phyloP scores from a whole-genome alignment of 306 rosid species.

The Herpetospermum pedunculosum region DNA sequence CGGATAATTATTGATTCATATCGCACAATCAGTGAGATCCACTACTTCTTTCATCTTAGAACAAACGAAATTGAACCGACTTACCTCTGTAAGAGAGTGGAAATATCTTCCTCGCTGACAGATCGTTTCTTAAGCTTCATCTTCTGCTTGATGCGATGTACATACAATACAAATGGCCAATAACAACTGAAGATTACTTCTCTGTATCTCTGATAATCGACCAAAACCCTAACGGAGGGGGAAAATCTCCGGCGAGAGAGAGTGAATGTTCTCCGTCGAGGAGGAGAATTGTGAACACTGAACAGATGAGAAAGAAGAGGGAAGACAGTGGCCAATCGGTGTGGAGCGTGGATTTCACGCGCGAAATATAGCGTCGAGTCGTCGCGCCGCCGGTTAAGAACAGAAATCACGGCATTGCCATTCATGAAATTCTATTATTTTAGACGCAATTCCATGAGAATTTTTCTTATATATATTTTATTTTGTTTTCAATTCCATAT shows the following conservation, averaged over 20 bases:
- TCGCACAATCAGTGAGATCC: neutral
- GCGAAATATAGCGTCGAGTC: neutral
- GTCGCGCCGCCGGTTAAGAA: conserved; percentile 6
- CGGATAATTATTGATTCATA: neutral
- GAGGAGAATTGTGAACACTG: neutral
- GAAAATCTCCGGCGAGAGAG: neutral
- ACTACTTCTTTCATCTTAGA: neutral
- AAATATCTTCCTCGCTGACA: conserved; percentile 39
- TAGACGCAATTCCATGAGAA: neutral
- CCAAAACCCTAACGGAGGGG: conserved; percentile 22
- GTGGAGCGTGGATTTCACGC: conserved; percentile 10
- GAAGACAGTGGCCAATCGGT: neutral
- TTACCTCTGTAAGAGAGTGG: conserved; percentile 45
- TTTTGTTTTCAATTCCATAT: neutral
- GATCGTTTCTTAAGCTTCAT: conserved; percentile 24
- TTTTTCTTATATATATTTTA: neutral
- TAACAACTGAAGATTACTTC: neutral
- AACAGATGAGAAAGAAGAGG: neutral
- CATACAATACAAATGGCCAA: conserved; percentile 3
- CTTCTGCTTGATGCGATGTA: neutral
- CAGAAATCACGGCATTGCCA: neutral
- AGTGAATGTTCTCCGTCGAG: neutral
- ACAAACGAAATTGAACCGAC: neutral
- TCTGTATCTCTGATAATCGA: neutral
- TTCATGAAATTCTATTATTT: neutral